Evolutionary conservation across 177 flowering plant species (phyloP).

Genomic region (Vitis hybrid): DNA sequence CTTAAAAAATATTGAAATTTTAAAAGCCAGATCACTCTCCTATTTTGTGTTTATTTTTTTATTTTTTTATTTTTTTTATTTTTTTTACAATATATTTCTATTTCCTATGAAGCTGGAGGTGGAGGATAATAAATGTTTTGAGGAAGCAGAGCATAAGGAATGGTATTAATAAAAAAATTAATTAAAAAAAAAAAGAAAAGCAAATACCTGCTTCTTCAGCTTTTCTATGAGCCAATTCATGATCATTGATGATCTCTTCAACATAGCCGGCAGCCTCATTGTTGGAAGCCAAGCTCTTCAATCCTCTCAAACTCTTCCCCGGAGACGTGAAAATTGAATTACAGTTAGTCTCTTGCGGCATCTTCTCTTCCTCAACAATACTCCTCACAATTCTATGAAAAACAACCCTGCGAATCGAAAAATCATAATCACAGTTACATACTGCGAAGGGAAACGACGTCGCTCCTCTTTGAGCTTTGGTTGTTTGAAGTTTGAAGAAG

Average conservation of each 20-base stretch:
- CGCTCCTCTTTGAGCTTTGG: no score
- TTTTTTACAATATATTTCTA: no score
- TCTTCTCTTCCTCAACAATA: constrained; percentile 1
- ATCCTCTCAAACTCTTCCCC: constrained; percentile 41
- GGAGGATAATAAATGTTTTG: not conserved
- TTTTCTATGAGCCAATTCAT: constrained; percentile 57
- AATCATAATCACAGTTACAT: not conserved
- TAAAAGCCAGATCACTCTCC: no score
- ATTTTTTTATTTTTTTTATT: no score
- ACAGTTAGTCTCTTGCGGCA: constrained; percentile 32
- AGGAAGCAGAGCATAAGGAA: not conserved
- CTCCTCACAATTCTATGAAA: not conserved
- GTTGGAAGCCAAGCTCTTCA: constrained; percentile 26
- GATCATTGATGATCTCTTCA: constrained; percentile 48
- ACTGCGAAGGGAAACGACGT: no score
- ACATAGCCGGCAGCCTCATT: constrained; percentile 12
- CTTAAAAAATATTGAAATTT: no score
- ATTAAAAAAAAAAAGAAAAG: not conserved
- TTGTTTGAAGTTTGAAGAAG: no score
- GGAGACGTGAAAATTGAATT: constrained; percentile 32
- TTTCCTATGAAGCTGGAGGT: no score
- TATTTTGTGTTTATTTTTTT: no score
- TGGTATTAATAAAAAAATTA: not conserved
- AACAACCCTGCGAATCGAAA: no score
- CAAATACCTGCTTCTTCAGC: constrained; percentile 60